phyloP scores from a whole-genome alignment of 2,329 filamentous ascomycete genomes.

The Neonectria coccinea region DNA sequence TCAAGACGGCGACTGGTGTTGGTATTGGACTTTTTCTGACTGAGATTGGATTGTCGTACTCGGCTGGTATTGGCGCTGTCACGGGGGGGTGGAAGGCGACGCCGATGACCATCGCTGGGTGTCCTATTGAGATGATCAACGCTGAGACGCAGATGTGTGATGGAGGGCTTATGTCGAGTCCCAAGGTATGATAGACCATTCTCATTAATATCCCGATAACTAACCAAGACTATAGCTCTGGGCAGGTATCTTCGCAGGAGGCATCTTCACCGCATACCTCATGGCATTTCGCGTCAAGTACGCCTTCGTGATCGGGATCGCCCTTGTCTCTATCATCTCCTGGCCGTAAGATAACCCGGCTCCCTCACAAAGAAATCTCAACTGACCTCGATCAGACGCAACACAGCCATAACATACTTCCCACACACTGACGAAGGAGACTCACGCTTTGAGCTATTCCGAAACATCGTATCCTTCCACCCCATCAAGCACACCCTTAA shows the following conservation, averaged over 20 bases:
- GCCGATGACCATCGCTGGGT: constrained; percentile 79
- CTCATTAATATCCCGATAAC: accelerated
- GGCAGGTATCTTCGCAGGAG: constrained; percentile 84
- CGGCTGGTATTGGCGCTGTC: constrained; percentile 80
- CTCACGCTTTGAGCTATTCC: constrained; percentile 81
- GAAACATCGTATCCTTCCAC: constrained; percentile 81
- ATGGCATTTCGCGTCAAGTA: constrained; percentile 86
- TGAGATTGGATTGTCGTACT: constrained; percentile 77
- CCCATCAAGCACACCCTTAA: constrained; percentile 73
- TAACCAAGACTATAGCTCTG: constrained; percentile 62
- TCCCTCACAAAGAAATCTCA: accelerated
- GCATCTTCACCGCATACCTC: constrained; percentile 77
- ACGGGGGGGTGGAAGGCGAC: constrained; percentile 69
- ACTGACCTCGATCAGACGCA: constrained; percentile 24
- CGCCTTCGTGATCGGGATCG: constrained; percentile 81
- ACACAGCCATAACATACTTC: constrained; percentile 79
- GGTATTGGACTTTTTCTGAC: constrained; percentile 84
- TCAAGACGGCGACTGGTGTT: constrained; percentile 84
- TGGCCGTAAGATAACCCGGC: constrained; percentile 71
- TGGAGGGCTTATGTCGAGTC: constrained; percentile 37
- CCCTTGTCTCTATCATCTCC: constrained; percentile 83
- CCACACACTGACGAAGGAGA: constrained; percentile 75
- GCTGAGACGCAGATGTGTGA: constrained; percentile 35
- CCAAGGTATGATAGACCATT: constrained; percentile 14
- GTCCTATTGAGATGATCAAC: constrained; percentile 48